Evolutionary conservation across 495 filamentous ascomycete genomes (phyloP).

Genomic region (Niebla homalea): DNA sequence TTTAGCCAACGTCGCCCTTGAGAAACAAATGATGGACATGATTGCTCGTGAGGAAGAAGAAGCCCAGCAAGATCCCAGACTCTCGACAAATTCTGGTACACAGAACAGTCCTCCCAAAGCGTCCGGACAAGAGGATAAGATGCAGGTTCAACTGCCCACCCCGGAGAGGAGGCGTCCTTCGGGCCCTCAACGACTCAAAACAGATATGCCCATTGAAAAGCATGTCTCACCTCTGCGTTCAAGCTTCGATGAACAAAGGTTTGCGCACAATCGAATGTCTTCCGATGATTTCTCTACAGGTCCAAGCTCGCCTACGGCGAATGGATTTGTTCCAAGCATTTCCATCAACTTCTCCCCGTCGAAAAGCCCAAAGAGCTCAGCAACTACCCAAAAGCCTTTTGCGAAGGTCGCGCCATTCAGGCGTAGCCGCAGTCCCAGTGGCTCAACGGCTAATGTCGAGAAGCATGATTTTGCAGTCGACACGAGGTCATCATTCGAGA

Average conservation of each 20-base stretch:
- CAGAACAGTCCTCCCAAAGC: no score
- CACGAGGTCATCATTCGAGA: background rate
- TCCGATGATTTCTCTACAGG: constrained; percentile 33
- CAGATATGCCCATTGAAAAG: constrained; percentile 1
- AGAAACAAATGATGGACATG: constrained; percentile 57
- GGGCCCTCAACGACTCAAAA: constrained; percentile 8
- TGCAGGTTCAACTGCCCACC: background rate
- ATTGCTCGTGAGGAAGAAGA: constrained; percentile 38
- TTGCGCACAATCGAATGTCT: constrained; percentile 27
- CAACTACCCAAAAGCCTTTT: constrained; percentile 38
- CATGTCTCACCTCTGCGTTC: background rate
- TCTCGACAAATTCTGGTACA: no score
- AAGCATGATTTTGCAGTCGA: constrained; percentile 11
- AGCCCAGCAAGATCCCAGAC: constrained; percentile 12
- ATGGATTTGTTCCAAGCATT: constrained; percentile 42
- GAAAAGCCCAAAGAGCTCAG: constrained; percentile 38
- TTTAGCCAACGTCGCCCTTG: constrained; percentile 40
- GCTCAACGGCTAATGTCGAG: constrained; percentile 10
- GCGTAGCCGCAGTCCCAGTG: constrained; percentile 32
- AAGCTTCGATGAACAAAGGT: constrained; percentile 11
- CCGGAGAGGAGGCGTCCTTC: background rate
- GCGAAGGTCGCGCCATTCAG: constrained; percentile 27
- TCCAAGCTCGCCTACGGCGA: constrained; percentile 33
- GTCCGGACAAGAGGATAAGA: background rate
- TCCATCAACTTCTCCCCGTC: constrained; percentile 41